A percentile compares a stretch with the other conserved stretches of the same genome.
These are phyloP conservation scores for Jatropha podagrica DNA, from an alignment of 441 rosid species.

Conservation along the genomic window DNA sequence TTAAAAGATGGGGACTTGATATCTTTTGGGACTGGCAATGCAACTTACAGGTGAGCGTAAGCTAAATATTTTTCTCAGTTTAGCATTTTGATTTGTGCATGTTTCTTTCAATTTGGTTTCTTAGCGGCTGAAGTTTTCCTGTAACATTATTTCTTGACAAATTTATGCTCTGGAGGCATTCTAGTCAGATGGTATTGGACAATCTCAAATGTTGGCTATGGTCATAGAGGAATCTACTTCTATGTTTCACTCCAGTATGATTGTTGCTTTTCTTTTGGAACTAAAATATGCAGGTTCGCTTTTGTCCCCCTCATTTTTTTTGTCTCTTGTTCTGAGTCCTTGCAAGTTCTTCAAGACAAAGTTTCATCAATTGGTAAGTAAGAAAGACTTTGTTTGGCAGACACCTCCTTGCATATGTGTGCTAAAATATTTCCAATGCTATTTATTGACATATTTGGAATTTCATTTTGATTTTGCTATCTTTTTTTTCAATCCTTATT, in stretches of 20 bases:
- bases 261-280: slow-evolving; percentile 7
- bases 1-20: slow-evolving; percentile 72
- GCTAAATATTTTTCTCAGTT: not conserved
- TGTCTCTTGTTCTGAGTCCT: slow-evolving; percentile 44
- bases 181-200: not conserved
- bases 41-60: slow-evolving; percentile 61
- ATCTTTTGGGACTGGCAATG: slow-evolving; percentile 83
- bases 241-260: not conserved
- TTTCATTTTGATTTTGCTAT: not conserved
- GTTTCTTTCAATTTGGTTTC: not conserved
- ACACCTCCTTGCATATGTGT: not conserved
- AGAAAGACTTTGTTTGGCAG: slow-evolving; percentile 9
- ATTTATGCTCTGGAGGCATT: not conserved
- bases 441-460: not conserved
- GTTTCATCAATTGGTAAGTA: slow-evolving; percentile 76
- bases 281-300: slow-evolving; percentile 56
- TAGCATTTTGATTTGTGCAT: slow-evolving; percentile 1
- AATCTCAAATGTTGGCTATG: slow-evolving; percentile 10
- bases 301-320: slow-evolving; percentile 56
- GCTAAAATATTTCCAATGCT: not conserved
- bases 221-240: not conserved
- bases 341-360: slow-evolving; percentile 46
- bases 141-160: not conserved
- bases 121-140: not conserved
- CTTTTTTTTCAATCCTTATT: not conserved